Evolutionary conservation across 176 grass and related monocot genomes (phyloP).

Genomic region (Aegilops tauschii): DNA sequence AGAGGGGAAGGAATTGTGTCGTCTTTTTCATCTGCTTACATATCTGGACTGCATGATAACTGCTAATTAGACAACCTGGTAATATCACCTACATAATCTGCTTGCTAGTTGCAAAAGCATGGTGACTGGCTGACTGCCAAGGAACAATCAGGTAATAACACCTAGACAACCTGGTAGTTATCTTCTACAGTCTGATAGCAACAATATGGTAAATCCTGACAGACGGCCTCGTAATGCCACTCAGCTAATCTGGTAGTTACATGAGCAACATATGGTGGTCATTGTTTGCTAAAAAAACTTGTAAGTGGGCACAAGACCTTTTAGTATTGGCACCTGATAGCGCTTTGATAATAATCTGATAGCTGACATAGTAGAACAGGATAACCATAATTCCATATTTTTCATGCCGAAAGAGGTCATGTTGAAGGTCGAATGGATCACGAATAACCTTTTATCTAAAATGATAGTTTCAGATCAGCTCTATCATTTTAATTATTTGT

Average conservation of each 20-base stretch:
- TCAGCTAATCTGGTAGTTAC: background rate
- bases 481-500: background rate
- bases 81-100: too few relatives aligned
- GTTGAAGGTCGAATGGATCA: background rate
- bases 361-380: background rate
- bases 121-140: background rate
- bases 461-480: background rate
- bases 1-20: too few relatives aligned
- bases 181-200: background rate
- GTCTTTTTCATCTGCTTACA: background rate
- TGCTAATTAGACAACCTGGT: background rate
- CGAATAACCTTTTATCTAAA: background rate
- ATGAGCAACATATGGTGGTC: background rate
- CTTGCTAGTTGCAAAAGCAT: background rate
- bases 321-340: too few relatives aligned
- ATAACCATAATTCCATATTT: background rate
- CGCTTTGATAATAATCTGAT: background rate
- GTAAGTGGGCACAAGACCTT: too few relatives aligned
- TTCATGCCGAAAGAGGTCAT: background rate
- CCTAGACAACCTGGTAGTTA: background rate
- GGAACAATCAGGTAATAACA: background rate
- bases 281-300: background rate
- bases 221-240: background rate
- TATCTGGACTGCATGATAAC: background rate
- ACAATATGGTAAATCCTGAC: background rate